phyloP scores from a whole-genome alignment of 2,329 filamentous ascomycete species.

The Cordyceps sp. region DNA sequence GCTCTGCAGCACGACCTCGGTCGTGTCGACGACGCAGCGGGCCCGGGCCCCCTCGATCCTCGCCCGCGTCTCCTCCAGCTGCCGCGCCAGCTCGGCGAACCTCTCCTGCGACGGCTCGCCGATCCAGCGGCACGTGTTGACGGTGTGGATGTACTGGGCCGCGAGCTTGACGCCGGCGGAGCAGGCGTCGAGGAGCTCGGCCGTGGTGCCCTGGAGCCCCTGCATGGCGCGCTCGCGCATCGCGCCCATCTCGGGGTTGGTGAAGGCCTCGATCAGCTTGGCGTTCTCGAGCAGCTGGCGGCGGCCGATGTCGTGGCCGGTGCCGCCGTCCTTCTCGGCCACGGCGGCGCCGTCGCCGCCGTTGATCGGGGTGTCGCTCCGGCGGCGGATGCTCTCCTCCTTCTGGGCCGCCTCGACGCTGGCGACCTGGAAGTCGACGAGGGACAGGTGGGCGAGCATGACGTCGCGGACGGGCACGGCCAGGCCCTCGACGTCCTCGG shows the following conservation, averaged over 20 bases:
- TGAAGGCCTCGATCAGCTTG: constrained; percentile 18
- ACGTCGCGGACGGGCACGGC: constrained; percentile 18
- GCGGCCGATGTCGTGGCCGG: constrained; percentile 5
- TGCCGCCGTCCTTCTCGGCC: no score
- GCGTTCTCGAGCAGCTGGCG: constrained; percentile 15
- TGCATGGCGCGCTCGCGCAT: constrained; percentile 15
- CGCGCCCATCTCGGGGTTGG: constrained; percentile 16
- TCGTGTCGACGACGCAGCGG: constrained; percentile 13
- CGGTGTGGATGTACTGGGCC: constrained; percentile 8
- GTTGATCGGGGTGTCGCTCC: no score
- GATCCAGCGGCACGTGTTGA: constrained; percentile 15
- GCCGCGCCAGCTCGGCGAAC: constrained; percentile 7
- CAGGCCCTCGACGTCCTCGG: constrained; percentile 22
- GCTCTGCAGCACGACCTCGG: constrained; percentile 20
- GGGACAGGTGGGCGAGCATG: constrained; percentile 15
- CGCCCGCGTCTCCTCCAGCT: constrained; percentile 8
- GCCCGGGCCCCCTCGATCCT: constrained; percentile 11
- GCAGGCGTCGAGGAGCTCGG: constrained; percentile 9
- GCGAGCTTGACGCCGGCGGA: constrained; percentile 9
- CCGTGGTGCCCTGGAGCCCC: constrained; percentile 13
- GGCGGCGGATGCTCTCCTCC: no score
- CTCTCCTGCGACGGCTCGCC: constrained; percentile 6
- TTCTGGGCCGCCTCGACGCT: constrained; percentile 9
- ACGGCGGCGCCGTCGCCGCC: no score
- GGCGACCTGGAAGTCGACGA: constrained; percentile 26